phyloP scores from a whole-genome alignment of 768 basidiomycete species.

The Lentinus tigrinus region DNA sequence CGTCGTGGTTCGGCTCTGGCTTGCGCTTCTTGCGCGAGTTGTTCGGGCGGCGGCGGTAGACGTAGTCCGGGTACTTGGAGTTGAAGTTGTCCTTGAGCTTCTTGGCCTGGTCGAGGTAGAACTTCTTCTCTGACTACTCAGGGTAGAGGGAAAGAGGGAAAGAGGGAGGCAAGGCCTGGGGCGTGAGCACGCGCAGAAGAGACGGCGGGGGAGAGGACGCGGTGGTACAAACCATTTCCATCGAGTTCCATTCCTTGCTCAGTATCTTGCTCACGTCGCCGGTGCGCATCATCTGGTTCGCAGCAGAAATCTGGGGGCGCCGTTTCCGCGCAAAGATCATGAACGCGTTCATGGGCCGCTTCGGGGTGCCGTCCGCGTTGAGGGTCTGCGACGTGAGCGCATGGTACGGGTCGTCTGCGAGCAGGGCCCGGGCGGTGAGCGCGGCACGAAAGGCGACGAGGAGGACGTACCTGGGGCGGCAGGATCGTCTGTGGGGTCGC shows the following conservation, averaged over 20 bases:
- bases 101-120: slow-evolving; percentile 86
- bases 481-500: slow-evolving; percentile 15
- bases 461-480: slow-evolving; percentile 17
- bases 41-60: slow-evolving; percentile 85
- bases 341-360: slow-evolving; percentile 91
- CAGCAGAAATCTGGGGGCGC: slow-evolving; percentile 81
- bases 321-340: slow-evolving; percentile 88
- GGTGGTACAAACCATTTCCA: slow-evolving; percentile 58
- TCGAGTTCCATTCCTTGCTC: slow-evolving; percentile 82
- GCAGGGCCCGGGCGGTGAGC: neutral
- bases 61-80: slow-evolving; percentile 83
- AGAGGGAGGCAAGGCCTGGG: no score
- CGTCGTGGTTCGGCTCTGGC: slow-evolving; percentile 32
- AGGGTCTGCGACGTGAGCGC: slow-evolving; percentile 75
- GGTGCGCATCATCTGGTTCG: slow-evolving; percentile 86
- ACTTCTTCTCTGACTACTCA: slow-evolving; percentile 86
- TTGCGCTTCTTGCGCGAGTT: slow-evolving; percentile 72
- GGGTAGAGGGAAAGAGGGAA: no score
- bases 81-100: slow-evolving; percentile 85
- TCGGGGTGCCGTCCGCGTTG: slow-evolving; percentile 85
- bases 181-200: slow-evolving; percentile 5
- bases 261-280: slow-evolving; percentile 89
- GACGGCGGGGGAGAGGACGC: neutral
- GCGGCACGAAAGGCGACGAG: neutral
- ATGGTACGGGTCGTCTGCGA: slow-evolving; percentile 38